These are phyloP conservation scores for Lycium barbarum DNA, from an alignment of 257 asterid species.

Conservation along the genomic window DNA sequence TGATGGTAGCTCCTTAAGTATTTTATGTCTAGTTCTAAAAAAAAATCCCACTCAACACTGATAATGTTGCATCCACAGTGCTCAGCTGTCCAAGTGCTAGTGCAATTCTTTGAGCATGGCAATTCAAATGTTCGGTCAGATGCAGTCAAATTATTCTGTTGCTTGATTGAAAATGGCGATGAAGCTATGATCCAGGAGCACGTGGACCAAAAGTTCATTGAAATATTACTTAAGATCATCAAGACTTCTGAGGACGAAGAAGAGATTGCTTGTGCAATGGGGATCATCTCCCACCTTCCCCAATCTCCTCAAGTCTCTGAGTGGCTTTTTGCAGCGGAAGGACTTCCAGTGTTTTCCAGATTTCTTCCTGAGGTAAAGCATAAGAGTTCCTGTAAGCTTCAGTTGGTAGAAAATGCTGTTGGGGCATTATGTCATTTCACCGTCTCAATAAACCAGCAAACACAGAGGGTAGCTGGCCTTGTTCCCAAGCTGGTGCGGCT, in stretches of 20 bases:
- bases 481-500: slow-evolving; percentile 53
- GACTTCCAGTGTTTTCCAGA: slow-evolving; percentile 40
- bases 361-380: slow-evolving; percentile 40
- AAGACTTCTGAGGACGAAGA: slow-evolving; percentile 50
- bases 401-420: slow-evolving; percentile 53
- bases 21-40: background rate
- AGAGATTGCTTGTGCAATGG: slow-evolving; percentile 60
- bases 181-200: slow-evolving; percentile 44
- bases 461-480: slow-evolving; percentile 57
- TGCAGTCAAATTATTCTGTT: slow-evolving; percentile 55
- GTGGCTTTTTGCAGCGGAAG: slow-evolving; percentile 60
- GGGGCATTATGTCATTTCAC: slow-evolving; percentile 68
- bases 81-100: slow-evolving; percentile 54
- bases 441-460: slow-evolving; percentile 36
- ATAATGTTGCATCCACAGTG: slow-evolving; percentile 46
- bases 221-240: slow-evolving; percentile 50
- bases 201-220: slow-evolving; percentile 47
- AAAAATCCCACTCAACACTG: background rate
- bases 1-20: background rate
- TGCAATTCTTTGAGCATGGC: slow-evolving; percentile 53
- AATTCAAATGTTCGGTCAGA: slow-evolving; percentile 49
- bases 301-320: slow-evolving; percentile 44
- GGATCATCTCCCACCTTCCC: slow-evolving; percentile 61
- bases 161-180: slow-evolving; percentile 50
- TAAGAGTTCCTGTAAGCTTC: slow-evolving; percentile 37